Conservation (phyloP, 768 basidiomycete genomes). For the Hygrophoropsis aurantiaca region DNA sequence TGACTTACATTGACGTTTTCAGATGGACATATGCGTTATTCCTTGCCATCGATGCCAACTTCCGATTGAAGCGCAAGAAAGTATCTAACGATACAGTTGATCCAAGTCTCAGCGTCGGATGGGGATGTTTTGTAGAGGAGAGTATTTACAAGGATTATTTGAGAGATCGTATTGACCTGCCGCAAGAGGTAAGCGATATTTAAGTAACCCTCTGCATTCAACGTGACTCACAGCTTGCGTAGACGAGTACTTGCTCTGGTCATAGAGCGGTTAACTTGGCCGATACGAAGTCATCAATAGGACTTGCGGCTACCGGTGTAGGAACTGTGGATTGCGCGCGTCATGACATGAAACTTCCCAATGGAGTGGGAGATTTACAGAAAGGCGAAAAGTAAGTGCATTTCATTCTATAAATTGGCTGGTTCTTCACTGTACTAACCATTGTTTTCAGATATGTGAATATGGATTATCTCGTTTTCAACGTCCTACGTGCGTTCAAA, state of each 20-base stretch:
- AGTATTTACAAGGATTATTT: constrained; percentile 15
- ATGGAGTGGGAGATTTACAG: constrained; percentile 12
- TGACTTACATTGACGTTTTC: no score
- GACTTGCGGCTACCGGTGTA: constrained; percentile 12
- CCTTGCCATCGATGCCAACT: constrained; percentile 33
- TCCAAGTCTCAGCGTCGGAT: constrained; percentile 26
- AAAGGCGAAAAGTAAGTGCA: constrained; percentile 3
- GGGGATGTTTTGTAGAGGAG: constrained; percentile 25
- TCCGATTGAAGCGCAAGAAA: constrained; percentile 25
- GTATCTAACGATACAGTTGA: constrained; percentile 22
- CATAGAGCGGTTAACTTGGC: constrained; percentile 1
- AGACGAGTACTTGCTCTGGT: not conserved
- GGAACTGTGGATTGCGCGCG: constrained; percentile 6
- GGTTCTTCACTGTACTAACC: not conserved
- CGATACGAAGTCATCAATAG: constrained; percentile 1
- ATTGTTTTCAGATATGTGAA: constrained; percentile 20
- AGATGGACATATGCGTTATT: constrained; percentile 28
- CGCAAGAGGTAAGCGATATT: constrained; percentile 20
- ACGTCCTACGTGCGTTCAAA: not conserved
- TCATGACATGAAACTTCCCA: constrained; percentile 11
- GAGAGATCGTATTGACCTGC: constrained; percentile 9
- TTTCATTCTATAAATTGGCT: constrained; percentile 5
- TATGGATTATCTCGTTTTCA: not conserved
- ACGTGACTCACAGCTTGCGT: no score
- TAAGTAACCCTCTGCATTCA: constrained; percentile 1